Base-by-base conservation (phyloP, 163 green algal genomes). In the Prototheca wickerhamii region DNA sequence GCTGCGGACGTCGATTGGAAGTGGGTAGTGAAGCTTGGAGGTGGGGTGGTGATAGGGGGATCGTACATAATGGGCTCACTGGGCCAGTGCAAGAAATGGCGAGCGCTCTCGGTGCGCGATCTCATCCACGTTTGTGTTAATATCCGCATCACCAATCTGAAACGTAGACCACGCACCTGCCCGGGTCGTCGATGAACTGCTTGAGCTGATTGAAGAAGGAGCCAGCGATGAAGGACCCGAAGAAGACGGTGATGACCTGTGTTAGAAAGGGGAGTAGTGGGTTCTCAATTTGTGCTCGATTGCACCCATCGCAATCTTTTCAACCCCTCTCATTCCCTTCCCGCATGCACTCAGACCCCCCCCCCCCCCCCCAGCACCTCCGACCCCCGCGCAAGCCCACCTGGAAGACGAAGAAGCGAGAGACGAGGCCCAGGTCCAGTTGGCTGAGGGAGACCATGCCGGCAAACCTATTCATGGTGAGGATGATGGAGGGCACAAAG, bases 321-420 rank as follows among this genome's bases (percentile, higher is more conserved):
- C 15, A 25, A 7, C 23, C 10, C 37, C 37, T 44, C 10, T 15
- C 37, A 10, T 15, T 0, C 37, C 37, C 37, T 15, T 44, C 37
- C 15, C 37, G 10, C 37, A 21, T 12, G 15, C 21, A 29, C 46
- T 26, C 15, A 31, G 7, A 2, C 1, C 15, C n/a, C 21, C 46
- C 23, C 49, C 49, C 49, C 49, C 49, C 49, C 21, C 49, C 49
- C 49, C 46, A 0, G 6, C 12, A 25, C 46, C 46, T 18, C 12
- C 52, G n/a, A 34, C 28, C 26, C 40, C 0, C 42, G 5, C 31
- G 67, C 70, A 29, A 4, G 7, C 63, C 67, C 60, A 83, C 78
- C 78, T 92, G 86, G 78, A 92, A 92, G 51, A 78, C 72, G 74
- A 91, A 92, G 79, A 75, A 91, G 58, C 71, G 68, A 8, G 43